Evolutionary conservation across 2,329 filamentous ascomycete species (phyloP).

Genomic region (Trichoderma sp.): DNA sequence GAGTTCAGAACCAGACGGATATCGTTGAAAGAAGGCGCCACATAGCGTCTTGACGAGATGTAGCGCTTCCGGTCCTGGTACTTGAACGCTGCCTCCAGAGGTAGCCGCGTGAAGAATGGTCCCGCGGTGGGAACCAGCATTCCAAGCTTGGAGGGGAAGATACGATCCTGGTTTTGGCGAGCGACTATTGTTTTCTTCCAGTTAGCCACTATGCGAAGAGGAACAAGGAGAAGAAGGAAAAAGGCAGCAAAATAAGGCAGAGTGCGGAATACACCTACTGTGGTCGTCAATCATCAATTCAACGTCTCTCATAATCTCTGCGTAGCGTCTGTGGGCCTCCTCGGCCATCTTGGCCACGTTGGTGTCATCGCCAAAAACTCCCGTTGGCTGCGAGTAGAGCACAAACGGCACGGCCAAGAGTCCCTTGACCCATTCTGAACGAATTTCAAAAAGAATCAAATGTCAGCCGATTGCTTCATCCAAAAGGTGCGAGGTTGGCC

Average conservation of each 20-base stretch:
- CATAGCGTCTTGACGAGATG: slow-evolving; percentile 89
- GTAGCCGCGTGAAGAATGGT: slow-evolving; percentile 88
- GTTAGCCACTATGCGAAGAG: background rate
- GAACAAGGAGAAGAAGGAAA: background rate
- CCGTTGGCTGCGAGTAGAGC: slow-evolving; percentile 90
- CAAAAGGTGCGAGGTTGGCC: background rate
- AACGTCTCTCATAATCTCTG: slow-evolving; percentile 92
- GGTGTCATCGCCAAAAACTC: slow-evolving; percentile 71
- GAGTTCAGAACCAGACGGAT: slow-evolving; percentile 91
- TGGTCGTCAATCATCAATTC: slow-evolving; percentile 91
- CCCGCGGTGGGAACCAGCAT: slow-evolving; percentile 88
- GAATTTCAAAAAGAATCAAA: background rate
- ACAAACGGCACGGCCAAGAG: slow-evolving; percentile 95
- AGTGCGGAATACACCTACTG: slow-evolving; percentile 55
- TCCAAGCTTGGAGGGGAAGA: slow-evolving; percentile 83
- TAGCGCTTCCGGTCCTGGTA: slow-evolving; percentile 84
- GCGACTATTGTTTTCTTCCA: slow-evolving; percentile 53
- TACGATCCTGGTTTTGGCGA: slow-evolving; percentile 65
- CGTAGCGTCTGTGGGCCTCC: slow-evolving; percentile 83
- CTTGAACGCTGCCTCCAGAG: slow-evolving; percentile 85
- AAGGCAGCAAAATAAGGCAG: slow-evolving; percentile 6
- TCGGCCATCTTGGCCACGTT: slow-evolving; percentile 71
- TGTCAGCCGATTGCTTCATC: background rate
- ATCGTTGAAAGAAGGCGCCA: slow-evolving; percentile 96
- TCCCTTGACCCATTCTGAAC: slow-evolving; percentile 89